Evolutionary conservation across 345 rosid genomes (phyloP).

Genomic region (Citrus sp.): DNA sequence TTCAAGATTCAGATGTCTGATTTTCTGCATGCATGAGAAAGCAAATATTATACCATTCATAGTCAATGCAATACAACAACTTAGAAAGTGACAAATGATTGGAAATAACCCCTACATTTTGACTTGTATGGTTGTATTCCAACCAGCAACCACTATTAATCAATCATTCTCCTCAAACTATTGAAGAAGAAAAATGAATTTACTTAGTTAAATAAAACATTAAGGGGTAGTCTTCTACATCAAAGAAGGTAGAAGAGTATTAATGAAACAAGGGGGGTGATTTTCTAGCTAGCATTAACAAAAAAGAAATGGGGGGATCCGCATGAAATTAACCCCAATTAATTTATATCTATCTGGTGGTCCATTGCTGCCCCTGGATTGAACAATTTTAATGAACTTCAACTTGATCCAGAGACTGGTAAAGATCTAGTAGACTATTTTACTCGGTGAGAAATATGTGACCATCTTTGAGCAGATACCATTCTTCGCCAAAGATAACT

Average conservation of each 20-base stretch:
- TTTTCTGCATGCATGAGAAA: slow-evolving; percentile 9
- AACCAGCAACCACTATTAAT: not conserved
- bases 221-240: not conserved
- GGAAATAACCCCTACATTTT: not conserved
- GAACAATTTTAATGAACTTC: not conserved
- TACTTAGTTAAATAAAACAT: no score
- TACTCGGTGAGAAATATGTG: not conserved
- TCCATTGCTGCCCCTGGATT: not conserved
- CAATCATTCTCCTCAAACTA: not conserved
- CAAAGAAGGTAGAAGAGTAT: no score
- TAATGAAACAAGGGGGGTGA: not conserved
- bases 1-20: slow-evolving; percentile 8
- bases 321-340: not conserved
- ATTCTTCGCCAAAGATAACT: not conserved
- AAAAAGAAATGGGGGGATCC: not conserved
- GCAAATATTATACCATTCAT: not conserved
- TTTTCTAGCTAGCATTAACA: not conserved
- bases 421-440: not conserved
- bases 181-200: not conserved
- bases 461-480: not conserved
- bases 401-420: not conserved
- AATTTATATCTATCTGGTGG: not conserved
- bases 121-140: not conserved
- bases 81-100: not conserved
- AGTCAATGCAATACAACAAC: not conserved